Evolutionary conservation across 768 basidiomycete species (phyloP), one percentile per base, ranked within the genome.

Genomic region (Asterophora parasitica): DNA sequence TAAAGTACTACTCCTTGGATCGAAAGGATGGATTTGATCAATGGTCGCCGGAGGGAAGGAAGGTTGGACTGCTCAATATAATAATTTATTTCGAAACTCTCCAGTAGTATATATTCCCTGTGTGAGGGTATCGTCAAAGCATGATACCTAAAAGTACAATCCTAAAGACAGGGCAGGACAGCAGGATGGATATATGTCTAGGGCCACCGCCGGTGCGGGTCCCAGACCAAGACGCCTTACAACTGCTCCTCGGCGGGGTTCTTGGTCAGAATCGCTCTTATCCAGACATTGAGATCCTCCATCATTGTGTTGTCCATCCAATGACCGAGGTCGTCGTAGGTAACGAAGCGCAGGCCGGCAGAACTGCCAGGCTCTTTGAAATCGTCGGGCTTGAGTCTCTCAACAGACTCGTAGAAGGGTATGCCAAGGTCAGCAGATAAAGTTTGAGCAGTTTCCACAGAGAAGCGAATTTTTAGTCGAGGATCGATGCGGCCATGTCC

Each of bases 401-500:
- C 47, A 7, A 50, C 43, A 13, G 52, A 38, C 16, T 48, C 17
- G 20, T 54, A 39, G 48, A 67, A 64, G 2, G 64, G 58, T 39
- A 83, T 64, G 10, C 74, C 72, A 19, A 85, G 64, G 16, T 75
- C 61, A 6, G 60, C 60, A 27, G 75, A 73, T 11, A 88, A 65
- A 38, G 71, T 70, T 30, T 74, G 67, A 34, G 76, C 70, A 4
- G 81, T 74, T 42, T 57, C 53, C 42, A 71, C 56, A 15, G 81
- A 79, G 50, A 75, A 71, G 13, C 64, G 51, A 56, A 76, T 78
- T 15, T 69, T 62, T 27, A 90, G 78, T 38, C 83, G 72, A 7
- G 62, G 72, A 61, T 92, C 88, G 7, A 60, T 67, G 16, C 68
- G 76, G 11, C 87, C 88, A 50, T 89, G 87, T 23, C 79, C 86